Percentiles rank a stretch among this genome's conserved stretches.
phyloP scores from a whole-genome alignment of 2,329 filamentous ascomycete genomes.

The Curvularia sp. region DNA sequence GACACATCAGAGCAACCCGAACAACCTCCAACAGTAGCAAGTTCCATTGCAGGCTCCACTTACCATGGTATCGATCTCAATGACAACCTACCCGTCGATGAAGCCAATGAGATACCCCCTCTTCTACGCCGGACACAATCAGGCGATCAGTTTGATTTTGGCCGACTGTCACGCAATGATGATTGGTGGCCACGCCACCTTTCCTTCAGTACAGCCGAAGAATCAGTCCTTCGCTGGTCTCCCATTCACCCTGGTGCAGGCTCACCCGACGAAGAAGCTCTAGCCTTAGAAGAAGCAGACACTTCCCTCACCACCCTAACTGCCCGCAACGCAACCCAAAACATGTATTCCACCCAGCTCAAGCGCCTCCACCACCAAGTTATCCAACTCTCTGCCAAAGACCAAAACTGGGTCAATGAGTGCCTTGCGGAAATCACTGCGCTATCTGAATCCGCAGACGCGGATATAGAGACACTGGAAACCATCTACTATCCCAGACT shows the following conservation, averaged over 20 bases:
- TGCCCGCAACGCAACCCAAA: conserved; percentile 46
- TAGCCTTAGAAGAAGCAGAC: conserved; percentile 35
- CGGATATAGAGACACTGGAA: conserved; percentile 67
- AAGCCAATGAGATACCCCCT: conserved; percentile 58
- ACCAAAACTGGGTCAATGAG: conserved; percentile 68
- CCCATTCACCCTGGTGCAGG: conserved; percentile 28
- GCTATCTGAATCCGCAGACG: conserved; percentile 68
- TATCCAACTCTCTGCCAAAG: conserved; percentile 61
- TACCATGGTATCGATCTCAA: conserved; percentile 66
- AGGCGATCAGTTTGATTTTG: conserved; percentile 48
- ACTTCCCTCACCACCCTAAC: conserved; percentile 40
- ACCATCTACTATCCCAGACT: conserved; percentile 74
- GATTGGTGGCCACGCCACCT: conserved; percentile 73
- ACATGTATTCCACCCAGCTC: conserved; percentile 61
- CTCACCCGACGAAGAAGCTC: conserved; percentile 27
- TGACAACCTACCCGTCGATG: conserved; percentile 49
- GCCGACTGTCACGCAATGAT: conserved; percentile 58
- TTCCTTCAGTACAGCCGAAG: conserved; percentile 78
- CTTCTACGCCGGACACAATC: conserved; percentile 70
- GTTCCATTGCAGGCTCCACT: conserved; percentile 66
- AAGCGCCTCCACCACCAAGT: conserved; percentile 69
- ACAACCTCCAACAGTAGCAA: conserved; percentile 54
- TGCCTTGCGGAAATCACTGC: conserved; percentile 64
- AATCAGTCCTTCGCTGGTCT: conserved; percentile 72
- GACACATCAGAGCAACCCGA: conserved; percentile 39